Evolutionary conservation across 2,329 filamentous ascomycete genomes (phyloP), one percentile per base, ranked within the genome.

Genomic region (Neonectria faginata): DNA sequence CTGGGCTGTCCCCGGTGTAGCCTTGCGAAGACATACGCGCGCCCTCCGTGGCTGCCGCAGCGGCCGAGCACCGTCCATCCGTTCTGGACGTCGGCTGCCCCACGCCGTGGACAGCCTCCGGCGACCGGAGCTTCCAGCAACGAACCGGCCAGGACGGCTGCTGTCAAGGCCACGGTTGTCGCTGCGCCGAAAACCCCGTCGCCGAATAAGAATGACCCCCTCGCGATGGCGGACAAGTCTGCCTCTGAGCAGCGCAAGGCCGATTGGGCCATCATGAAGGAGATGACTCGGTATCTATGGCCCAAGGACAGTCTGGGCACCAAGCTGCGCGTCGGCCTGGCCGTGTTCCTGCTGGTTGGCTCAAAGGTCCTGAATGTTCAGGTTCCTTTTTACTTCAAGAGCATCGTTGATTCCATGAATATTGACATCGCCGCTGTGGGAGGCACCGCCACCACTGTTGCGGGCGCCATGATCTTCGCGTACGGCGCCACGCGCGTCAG

Each of bases 321-420:
- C 3, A 93, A 97, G 77, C 81, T 94, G 67, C 90, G 96, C 67
- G 96, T 99, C 36, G 88, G 92, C 11, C 81, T 97, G 52, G 94
- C 95, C n/a, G 86, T 99, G 3, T 88, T 86, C 8, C 81, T 99
- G 67, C 85, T 99, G 41, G 82, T 99, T 22, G 93, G 94, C 64
- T 93, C 94, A 76, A 99, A 99, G 85, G 89, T 97, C 53, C 84
- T 99, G 75, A 99, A 98, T 79, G 96, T 99, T 16, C 94, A 99
- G 82, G 93, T 99, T 51, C 96, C 96, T 0, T 99, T 99, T 78
- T 99, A 97, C 84, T 99, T 99, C 84, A 98, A 98, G 84, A 94
- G 84, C 79, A 98, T 99, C 69, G 93, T 99, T 45, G 97, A 99
- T 79, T 90, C 93, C 20, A 97, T 99, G 93, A 99, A 99, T 78